These are phyloP conservation scores for Chlorella sorokiniana DNA, from an alignment of 139 green algal species.

Conservation along the genomic window DNA sequence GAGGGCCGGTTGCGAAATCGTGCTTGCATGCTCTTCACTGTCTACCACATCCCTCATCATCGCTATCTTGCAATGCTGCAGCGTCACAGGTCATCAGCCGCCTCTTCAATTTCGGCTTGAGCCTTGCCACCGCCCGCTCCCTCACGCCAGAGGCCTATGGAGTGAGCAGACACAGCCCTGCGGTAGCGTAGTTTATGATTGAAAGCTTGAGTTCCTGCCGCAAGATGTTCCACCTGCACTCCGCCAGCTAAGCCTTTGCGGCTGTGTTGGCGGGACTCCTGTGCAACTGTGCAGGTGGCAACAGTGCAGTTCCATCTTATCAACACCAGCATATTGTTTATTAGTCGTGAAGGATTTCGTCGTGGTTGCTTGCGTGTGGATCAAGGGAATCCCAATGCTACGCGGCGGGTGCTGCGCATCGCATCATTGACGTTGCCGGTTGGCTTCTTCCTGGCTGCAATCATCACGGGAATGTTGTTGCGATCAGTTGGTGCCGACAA, in stretches of 20 bases:
- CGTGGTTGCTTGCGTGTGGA: conserved; percentile 76
- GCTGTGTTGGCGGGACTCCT: not conserved
- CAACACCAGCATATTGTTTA: conserved; percentile 86
- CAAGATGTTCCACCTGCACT: not conserved
- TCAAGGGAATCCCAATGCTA: not conserved
- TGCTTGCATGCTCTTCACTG: not conserved
- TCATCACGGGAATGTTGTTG: conserved; percentile 45
- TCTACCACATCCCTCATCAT: not conserved
- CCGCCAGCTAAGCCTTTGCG: too few relatives aligned
- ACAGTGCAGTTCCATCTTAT: conserved; percentile 92
- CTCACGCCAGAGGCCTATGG: conserved; percentile 83
- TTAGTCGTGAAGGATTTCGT: conserved; percentile 87
- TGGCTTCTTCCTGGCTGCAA: conserved; percentile 49
- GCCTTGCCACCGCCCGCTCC: conserved; percentile 74
- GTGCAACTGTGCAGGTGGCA: conserved; percentile 56
- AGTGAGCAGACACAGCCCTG: conserved; percentile 46
- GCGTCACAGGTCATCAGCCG: conserved; percentile 81
- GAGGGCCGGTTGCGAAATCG: not conserved
- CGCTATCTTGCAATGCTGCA: conserved; percentile 51
- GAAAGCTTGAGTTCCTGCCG: too few relatives aligned
- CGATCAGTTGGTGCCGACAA: not conserved
- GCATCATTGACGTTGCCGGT: conserved; percentile 53
- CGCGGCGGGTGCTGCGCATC: conserved; percentile 17
- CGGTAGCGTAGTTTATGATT: not conserved
- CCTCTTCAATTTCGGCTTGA: conserved; percentile 85